phyloP scores from a whole-genome alignment of 2,329 filamentous ascomycete species.

The Ascochyta rabiei region DNA sequence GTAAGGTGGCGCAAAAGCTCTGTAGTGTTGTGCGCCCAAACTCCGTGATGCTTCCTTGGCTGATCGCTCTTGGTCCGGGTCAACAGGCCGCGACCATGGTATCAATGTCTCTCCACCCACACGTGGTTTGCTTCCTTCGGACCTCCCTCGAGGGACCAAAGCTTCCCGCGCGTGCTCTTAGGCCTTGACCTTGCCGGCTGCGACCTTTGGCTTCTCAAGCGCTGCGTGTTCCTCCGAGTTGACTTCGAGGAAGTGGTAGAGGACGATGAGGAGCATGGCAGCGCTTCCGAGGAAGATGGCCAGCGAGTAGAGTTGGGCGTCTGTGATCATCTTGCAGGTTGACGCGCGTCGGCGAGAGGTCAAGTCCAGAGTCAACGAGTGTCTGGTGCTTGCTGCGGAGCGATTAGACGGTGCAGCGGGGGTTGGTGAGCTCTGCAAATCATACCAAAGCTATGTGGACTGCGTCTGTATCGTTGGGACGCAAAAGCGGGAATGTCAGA shows the following conservation, averaged over 20 bases:
- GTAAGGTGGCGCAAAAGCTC: background rate
- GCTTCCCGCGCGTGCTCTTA: conserved; percentile 6
- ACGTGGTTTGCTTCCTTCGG: background rate
- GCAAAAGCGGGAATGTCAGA: conserved; percentile 12
- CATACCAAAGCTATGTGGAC: conserved; percentile 1
- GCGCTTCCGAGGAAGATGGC: conserved; percentile 90
- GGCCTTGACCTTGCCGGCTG: conserved; percentile 37
- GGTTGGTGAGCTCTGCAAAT: background rate
- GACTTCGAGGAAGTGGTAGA: conserved; percentile 96
- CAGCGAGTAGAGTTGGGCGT: conserved; percentile 86
- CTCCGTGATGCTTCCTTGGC: conserved; percentile 16
- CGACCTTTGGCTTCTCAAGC: conserved; percentile 35
- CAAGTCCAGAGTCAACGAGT: conserved; percentile 16
- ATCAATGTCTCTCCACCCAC: conserved; percentile 11
- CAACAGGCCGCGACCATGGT: conserved; percentile 9
- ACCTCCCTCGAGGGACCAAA: no score
- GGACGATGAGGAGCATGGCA: conserved; percentile 88
- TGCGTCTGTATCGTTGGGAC: background rate
- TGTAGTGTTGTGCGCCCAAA: conserved; percentile 12
- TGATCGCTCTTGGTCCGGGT: conserved; percentile 5
- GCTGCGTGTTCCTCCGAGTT: conserved; percentile 69
- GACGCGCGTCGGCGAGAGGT: conserved; percentile 29
- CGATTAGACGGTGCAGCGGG: conserved; percentile 19
- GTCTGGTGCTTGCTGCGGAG: conserved; percentile 23
- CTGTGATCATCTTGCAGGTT: conserved; percentile 82